Evolutionary conservation across 768 basidiomycete species (phyloP), one percentile per base, ranked within the genome.

Genomic region (Tulasnella sp.): DNA sequence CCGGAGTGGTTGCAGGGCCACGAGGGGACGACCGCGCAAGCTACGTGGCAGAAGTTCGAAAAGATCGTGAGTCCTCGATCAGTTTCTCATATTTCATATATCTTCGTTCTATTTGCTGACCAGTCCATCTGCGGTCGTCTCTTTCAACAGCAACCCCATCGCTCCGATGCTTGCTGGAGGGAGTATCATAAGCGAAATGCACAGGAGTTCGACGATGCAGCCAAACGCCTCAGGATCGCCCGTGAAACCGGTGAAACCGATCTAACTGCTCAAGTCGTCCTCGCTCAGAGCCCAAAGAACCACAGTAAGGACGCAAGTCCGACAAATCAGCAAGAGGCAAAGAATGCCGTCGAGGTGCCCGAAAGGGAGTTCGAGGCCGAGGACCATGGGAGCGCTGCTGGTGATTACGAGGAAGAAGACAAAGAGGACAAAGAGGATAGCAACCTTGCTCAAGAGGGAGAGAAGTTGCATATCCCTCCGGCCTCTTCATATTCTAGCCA

Each of bases 111-210:
- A 43, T 26, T 34, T 24, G 44, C 55, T 10, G 38, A 8, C 26
- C 24, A 19, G 50, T 53, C 41, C 32, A 27, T 38, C 32, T 24
- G 4, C 51, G 4, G 23, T 44, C 11, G 41, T 11, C 7, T 1
- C 30, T 21, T 51, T 43, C 11, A 27, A 27, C 41, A 59, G 58
- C 34, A 59, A 30, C 58, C 58, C 4, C 47, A 59, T 15, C 45
- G 58, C 24, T 59, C 58, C 26, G 47, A 49, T 47, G 47, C 45
- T 19, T 59, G 44, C 24, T 59, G 58, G 58, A 51, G 58, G 26
- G 58, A 59, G 50, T 59, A 49, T 44, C 58, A 59, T 47, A 48
- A 51, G 32, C 47, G 58, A 27, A 49, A 59, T 30, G 58, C 58
- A 24, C 29, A 1, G 1, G 47, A 59, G 38, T 41, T 59, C 41